Base-by-base conservation (phyloP, 2,329 filamentous ascomycete genomes). In the Microdochium nivale region DNA sequence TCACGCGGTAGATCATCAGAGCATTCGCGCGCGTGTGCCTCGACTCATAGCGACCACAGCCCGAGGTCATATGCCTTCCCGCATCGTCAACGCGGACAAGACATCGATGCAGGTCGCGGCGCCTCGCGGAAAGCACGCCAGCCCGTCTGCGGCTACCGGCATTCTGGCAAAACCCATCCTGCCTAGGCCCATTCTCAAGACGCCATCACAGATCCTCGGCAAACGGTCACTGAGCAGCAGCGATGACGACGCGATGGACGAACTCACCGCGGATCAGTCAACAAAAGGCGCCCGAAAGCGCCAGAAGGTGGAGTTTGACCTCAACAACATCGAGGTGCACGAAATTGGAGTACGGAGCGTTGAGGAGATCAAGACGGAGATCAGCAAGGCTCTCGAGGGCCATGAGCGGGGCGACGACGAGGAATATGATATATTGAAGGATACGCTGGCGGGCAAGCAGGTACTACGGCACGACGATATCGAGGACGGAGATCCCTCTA, bases 371-470 rank as follows among this genome's bases (percentile, higher is more conserved):
- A 81, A 81, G 61, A 62, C 72, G 24, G 74, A 80, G 58, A 78
- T 83, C 47, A 69, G 71, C 53, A 73, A 71, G 48, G 78, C 80
- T 8, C 69, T 86, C 11, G 79, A 83, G 54, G 73, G 73, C 43
- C 80, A 84, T 61, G 67, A 72, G 27, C 72, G 71, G 48, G 79
- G 80, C 25, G 76, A 81, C 51, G 79, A 81, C 53, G 78, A 81
- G 55, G 78, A 77, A 33, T 84, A 84, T 64, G 77, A 83, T 56
- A 72, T 70, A n/a, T 66, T 85, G 48, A 84, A 83, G 61, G 75
- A 81, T 49, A 68, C 80, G 4, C 82, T 86, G 51, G 67, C 70
- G 51, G 74, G 75, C 54, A 76, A 78, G 54, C 71, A 70, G 52
- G 70, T 70, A 55, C 63, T 66, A 30, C 68, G 68, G 3, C 64